Evolutionary conservation across 2,329 filamentous ascomycete genomes (phyloP).

Genomic region (Orbilia quercus): DNA sequence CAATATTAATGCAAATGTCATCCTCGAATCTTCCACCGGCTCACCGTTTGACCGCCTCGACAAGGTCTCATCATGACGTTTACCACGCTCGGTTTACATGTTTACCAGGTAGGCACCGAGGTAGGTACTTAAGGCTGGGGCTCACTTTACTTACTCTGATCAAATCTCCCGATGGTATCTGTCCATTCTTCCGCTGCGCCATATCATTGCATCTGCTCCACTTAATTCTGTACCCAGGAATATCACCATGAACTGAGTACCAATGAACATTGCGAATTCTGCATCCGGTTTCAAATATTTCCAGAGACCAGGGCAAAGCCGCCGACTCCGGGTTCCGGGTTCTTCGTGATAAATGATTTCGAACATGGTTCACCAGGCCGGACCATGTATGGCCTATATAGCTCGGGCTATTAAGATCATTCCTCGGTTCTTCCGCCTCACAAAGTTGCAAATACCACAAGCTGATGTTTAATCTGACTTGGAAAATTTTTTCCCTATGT

Average conservation of each 20-base stretch:
- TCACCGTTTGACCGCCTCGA: neutral
- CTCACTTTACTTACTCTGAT: neutral
- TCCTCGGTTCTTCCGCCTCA: constrained; percentile 49
- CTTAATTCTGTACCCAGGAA: neutral
- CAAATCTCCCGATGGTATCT: neutral
- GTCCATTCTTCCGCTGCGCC: neutral
- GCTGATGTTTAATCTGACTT: constrained; percentile 1
- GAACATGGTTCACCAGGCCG: constrained; percentile 45
- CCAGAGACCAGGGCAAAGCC: constrained; percentile 26
- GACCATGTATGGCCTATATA: constrained; percentile 45
- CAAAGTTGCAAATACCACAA: constrained; percentile 9
- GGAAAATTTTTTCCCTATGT: neutral
- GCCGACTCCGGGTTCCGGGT: constrained; percentile 44
- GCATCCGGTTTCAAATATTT: constrained; percentile 36
- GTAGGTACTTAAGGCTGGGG: neutral
- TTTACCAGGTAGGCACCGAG: no score
- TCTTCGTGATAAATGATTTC: constrained; percentile 38
- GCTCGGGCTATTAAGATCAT: constrained; percentile 51
- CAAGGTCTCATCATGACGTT: constrained; percentile 6
- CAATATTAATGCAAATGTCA: no score
- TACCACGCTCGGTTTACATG: neutral
- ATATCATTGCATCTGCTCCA: constrained; percentile 1
- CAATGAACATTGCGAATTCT: constrained; percentile 8
- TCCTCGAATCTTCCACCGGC: no score
- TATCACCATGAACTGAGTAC: neutral